Base-by-base conservation (phyloP, 2,329 filamentous ascomycete genomes). In the Botryotinia globosa region DNA sequence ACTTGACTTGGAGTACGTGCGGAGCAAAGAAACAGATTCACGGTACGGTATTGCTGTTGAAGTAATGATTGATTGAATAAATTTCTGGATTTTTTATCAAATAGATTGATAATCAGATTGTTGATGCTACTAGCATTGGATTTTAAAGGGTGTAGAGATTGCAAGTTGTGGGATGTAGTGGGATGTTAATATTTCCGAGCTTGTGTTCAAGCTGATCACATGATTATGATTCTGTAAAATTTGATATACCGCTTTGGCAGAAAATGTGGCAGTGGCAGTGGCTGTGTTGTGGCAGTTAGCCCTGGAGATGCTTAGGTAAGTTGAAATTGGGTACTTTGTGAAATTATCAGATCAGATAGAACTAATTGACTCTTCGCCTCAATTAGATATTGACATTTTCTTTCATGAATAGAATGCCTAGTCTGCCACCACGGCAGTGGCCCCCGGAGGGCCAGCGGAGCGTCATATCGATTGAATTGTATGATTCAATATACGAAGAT, bases 391-490 rank as follows among this genome's bases (percentile, higher is more conserved):
- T 16, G 14, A 14, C 12, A 6, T 54, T 3, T 39, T 16, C 1
- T 14, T 34, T 37, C 2, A 18, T 39, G 6, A 10, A 18, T 18
- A n/a, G 48, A 39, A 25, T 18, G 9, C 8, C 59, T 42, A 63
- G 61, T 63, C 61, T 42, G 61, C 37, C 61, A 10, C 61, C 61
- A 63, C 61, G 61, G 61, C 61, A 63, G 61, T 42, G 37, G 61
- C 39, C 61, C n/a, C 39, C 61, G 39, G 37, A 20, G 39, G 61
- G n/a, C 61, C 39, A 63, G 61, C 39, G 25, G 37, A 42, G 37
- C 61, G 61, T 44, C 61, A 42, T 44, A 2, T 44, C 16, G 16
- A 7, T 44, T 44, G 42, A 44, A 44, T 44, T 18, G 18, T 42
- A 42, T 42, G 37, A 34, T 34, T 34, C 32, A 2, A 34, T 34